Evolutionary conservation across 345 rosid genomes (phyloP).

Genomic region (Eucalyptus erythrocorys): DNA sequence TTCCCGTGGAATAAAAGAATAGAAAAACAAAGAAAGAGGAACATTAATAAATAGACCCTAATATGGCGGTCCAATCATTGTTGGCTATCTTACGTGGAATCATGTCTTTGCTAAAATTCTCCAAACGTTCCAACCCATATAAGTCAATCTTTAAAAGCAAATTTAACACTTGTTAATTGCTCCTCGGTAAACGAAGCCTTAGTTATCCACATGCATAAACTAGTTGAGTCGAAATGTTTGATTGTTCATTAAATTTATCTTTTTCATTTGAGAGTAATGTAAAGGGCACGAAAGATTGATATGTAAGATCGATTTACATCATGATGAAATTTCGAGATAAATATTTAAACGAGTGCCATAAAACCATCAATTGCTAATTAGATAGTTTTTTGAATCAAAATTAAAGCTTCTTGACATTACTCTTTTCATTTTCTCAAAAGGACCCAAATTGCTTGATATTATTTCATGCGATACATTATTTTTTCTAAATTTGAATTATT

Average conservation of each 20-base stretch:
- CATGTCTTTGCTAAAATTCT: neutral
- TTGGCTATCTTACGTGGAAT: neutral
- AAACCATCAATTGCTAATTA: neutral
- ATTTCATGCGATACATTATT: neutral
- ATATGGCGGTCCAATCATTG: neutral
- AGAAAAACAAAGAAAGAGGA: too few species aligned
- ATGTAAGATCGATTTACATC: neutral
- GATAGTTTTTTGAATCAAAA: neutral
- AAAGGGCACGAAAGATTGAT: neutral
- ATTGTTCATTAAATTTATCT: neutral
- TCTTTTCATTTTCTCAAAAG: neutral
- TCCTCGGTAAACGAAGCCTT: accelerated
- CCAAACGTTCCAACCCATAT: neutral
- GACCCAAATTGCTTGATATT: neutral
- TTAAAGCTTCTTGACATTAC: neutral
- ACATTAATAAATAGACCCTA: too few species aligned
- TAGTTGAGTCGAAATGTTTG: neutral
- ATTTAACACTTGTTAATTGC: neutral
- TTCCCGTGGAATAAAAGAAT: too few species aligned
- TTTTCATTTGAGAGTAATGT: neutral
- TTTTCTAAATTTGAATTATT: too few species aligned
- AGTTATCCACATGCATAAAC: neutral
- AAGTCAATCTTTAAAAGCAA: neutral
- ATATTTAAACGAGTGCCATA: neutral
- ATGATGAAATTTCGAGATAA: neutral